phyloP scores from a whole-genome alignment of 441 rosid species.

The Eutrema salsugineum region DNA sequence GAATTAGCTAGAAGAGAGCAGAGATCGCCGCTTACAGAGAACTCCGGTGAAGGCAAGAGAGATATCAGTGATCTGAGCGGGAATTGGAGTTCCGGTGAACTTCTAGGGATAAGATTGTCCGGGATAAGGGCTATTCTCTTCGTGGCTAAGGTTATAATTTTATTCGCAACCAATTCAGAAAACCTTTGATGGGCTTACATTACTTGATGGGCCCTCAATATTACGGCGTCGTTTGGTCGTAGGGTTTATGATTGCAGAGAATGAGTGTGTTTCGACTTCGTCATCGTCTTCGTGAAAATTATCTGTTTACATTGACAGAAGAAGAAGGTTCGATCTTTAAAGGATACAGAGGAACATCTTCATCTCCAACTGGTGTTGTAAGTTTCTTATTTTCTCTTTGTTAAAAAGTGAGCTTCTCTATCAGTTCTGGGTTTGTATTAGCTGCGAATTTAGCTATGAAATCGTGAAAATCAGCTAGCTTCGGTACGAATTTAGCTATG shows the following conservation, averaged over 20 bases:
- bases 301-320: background rate
- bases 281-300: slow-evolving; percentile 4
- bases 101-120: slow-evolving; percentile 27
- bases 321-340: background rate
- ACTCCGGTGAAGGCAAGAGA: background rate
- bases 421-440: background rate
- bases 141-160: slow-evolving; percentile 19
- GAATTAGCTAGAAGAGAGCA: background rate
- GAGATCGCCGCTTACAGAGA: slow-evolving; percentile 18
- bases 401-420: background rate
- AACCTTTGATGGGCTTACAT: background rate
- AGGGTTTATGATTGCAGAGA: slow-evolving; percentile 1
- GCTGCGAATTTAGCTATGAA: background rate
- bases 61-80: background rate
- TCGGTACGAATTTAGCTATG: background rate
- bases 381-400: background rate
- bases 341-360: background rate
- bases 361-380: background rate
- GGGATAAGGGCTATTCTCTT: background rate
- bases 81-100: slow-evolving; percentile 7
- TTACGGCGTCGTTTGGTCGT: background rate
- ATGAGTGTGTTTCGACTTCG: background rate
- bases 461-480: background rate
- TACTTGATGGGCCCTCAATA: background rate
- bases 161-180: background rate